These are phyloP conservation scores for Alternaria sp. DNA, from an alignment of 2,329 filamentous ascomycete species.

Conservation along the genomic window DNA sequence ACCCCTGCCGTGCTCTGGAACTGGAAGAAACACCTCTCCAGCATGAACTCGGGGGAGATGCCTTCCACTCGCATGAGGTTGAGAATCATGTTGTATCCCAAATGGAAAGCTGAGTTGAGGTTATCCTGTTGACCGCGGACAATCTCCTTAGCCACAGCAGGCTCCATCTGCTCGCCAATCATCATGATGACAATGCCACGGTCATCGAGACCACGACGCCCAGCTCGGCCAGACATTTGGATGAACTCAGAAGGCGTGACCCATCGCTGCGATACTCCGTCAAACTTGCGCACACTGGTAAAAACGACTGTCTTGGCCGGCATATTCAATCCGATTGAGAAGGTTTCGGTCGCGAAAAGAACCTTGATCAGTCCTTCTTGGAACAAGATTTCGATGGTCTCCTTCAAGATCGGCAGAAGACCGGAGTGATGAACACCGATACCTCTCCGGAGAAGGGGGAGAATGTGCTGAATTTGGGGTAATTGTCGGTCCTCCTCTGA, in stretches of 20 bases:
- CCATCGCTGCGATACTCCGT: constrained; percentile 80
- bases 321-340: constrained; percentile 99
- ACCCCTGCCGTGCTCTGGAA: constrained; percentile 96
- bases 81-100: constrained; percentile 99
- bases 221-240: constrained; percentile 97
- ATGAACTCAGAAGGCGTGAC: constrained; percentile 96
- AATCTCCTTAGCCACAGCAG: constrained; percentile 89
- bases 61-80: constrained; percentile 97
- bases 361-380: constrained; percentile 98
- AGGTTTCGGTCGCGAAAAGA: constrained; percentile 96
- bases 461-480: constrained; percentile 87
- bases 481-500: constrained; percentile 89
- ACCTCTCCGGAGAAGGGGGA: constrained; percentile 86
- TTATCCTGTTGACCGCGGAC: constrained; percentile 97
- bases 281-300: constrained; percentile 93
- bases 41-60: constrained; percentile 98
- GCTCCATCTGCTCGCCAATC: constrained; percentile 96
- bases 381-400: constrained; percentile 98
- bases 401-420: constrained; percentile 92
- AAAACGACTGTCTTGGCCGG: constrained; percentile 99
- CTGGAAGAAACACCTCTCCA: constrained; percentile 97
- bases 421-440: constrained; percentile 98
- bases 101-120: constrained; percentile 95
- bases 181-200: constrained; percentile 99
- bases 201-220: constrained; percentile 95